Evolutionary conservation across 139 green algal species (phyloP), one percentile per base, ranked within the genome.

Genomic region (Spirogloea muscicola): DNA sequence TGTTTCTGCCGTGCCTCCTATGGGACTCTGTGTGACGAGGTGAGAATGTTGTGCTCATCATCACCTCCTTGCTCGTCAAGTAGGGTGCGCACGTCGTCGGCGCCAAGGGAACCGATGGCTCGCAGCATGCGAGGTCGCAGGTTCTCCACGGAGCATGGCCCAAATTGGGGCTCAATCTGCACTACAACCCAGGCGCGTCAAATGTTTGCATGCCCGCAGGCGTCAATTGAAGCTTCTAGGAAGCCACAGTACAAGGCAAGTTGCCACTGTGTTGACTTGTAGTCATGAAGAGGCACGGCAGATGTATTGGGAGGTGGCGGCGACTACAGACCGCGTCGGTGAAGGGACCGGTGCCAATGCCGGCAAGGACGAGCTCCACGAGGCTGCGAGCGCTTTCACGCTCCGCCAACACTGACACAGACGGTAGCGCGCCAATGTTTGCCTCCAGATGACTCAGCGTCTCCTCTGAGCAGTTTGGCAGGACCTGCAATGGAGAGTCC

Each of bases 401-500:
- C 10, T 42, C 68, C 4, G n/a, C 62, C 68, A 77, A n/a, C 27
- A 83, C 72, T 34, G 68, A 82, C 39, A 82, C 42, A 27, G 69
- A 29, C 6, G 74, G 74, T 33, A 83, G 40, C 4, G 42, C 18
- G 13, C 33, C 29, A 7, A 81, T 38, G 68, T 83, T 81, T 33
- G 37, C 33, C 71, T 81, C 73, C 58, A 81, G 25, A 25, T 68
- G 21, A 13, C 51, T 16, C 29, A 81, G 29, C 1, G 73, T 81
- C 36, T 84, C 73, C n/a, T 81, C 73, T 6, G 73, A 72, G 70
- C 66, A 77, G 73, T 41, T 41, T 13, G 73, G 73, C 16, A 81
- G 44, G 16, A 81, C 66, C 49, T 81, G 73, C 13, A 74, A n/a
- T n/a, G n/a, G n/a, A n/a, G n/a, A n/a, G n/a, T n/a, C n/a, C n/a